Percentiles rank a stretch among this genome's conserved stretches.
These are phyloP conservation scores for Aspergillus luchuensis DNA, from an alignment of 2,329 filamentous ascomycete genomes.

Conservation along the genomic window DNA sequence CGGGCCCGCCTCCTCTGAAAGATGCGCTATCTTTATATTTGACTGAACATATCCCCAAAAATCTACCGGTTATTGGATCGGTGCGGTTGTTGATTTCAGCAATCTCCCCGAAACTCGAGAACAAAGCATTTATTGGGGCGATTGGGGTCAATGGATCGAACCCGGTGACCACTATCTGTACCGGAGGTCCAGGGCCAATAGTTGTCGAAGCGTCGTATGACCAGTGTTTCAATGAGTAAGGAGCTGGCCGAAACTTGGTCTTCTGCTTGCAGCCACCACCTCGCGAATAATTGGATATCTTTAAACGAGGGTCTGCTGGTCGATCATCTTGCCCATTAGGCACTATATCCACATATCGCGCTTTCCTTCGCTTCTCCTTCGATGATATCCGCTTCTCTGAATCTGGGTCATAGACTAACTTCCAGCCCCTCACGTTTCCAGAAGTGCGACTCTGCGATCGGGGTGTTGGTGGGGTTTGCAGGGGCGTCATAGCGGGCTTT, in stretches of 20 bases:
- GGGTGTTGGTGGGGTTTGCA: conserved; percentile 48
- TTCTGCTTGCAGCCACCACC: conserved; percentile 66
- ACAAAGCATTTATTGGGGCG: conserved; percentile 41
- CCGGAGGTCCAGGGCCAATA: conserved; percentile 83
- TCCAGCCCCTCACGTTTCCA: conserved; percentile 59
- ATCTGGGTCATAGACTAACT: conserved; percentile 64
- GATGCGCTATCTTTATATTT: conserved; percentile 74
- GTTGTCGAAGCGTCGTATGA: conserved; percentile 79
- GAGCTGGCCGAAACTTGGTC: conserved; percentile 70
- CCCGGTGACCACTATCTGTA: conserved; percentile 90
- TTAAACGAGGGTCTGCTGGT: conserved; percentile 79
- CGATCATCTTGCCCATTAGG: conserved; percentile 61
- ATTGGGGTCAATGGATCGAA: conserved; percentile 89
- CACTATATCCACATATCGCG: conserved; percentile 56
- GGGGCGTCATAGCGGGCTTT: conserved; percentile 43
- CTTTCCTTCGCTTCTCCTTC: conserved; percentile 58
- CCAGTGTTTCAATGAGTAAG: conserved; percentile 81
- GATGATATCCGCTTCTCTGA: conserved; percentile 59
- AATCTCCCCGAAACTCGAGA: conserved; percentile 64
- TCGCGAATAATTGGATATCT: conserved; percentile 63
- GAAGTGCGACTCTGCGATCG: conserved; percentile 54
- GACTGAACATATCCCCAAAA: conserved; percentile 89
- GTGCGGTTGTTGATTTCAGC: conserved; percentile 90
- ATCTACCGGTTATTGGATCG: conserved; percentile 90
- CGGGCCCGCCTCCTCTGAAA: conserved; percentile 53